These are phyloP conservation scores for Talaromyces sp. DNA, from an alignment of 2,329 filamentous ascomycete genomes.

Conservation along the genomic window DNA sequence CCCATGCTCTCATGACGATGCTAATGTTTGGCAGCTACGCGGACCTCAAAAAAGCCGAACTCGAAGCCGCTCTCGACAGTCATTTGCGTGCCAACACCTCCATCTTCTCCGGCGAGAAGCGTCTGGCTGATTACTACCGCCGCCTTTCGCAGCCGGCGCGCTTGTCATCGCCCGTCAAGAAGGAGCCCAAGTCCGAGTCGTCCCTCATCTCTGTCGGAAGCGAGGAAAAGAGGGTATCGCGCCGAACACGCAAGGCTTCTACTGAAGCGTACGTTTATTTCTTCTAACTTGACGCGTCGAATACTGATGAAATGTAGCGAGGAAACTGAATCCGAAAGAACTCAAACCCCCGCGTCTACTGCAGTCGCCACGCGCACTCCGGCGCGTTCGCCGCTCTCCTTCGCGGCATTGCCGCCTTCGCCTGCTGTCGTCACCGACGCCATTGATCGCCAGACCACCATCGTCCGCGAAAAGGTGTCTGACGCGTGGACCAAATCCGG, in stretches of 20 bases:
- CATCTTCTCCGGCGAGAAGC: conserved; percentile 61
- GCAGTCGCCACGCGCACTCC: conserved; percentile 37
- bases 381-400: conserved; percentile 43
- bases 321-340: conserved; percentile 32
- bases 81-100: conserved; percentile 67
- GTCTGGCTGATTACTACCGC: conserved; percentile 73
- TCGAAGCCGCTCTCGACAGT: conserved; percentile 71
- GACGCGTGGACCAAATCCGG: conserved; percentile 36
- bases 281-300: conserved; percentile 16
- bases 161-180: conserved; percentile 49
- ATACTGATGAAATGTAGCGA: conserved; percentile 20
- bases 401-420: conserved; percentile 70
- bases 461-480: conserved; percentile 34
- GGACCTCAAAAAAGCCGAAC: conserved; percentile 70
- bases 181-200: conserved; percentile 41
- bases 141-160: conserved; percentile 37
- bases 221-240: conserved; percentile 33
- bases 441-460: conserved; percentile 62
- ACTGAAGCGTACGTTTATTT: conserved; percentile 22
- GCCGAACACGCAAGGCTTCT: conserved; percentile 46
- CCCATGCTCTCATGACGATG: not conserved
- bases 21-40: conserved; percentile 56
- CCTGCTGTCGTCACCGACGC: conserved; percentile 73
- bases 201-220: conserved; percentile 27
- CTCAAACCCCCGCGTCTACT: conserved; percentile 50